phyloP scores from a whole-genome alignment of 139 green algal species.

The Zygnema circumcarinatum region DNA sequence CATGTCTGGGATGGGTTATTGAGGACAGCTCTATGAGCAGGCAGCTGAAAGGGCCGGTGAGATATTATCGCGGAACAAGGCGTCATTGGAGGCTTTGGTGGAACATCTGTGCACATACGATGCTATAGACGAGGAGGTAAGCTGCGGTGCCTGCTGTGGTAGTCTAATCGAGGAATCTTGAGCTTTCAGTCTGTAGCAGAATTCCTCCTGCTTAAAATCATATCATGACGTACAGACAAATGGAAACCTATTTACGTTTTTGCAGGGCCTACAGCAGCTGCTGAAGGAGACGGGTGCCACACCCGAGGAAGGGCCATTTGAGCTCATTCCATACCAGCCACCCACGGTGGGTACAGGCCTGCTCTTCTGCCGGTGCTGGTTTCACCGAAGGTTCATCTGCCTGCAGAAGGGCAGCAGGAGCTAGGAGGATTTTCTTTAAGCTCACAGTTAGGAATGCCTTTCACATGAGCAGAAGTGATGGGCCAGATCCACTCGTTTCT shows the following conservation, averaged over 20 bases:
- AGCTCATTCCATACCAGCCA: not conserved
- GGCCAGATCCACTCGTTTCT: too few relatives aligned
- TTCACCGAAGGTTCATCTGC: too few relatives aligned
- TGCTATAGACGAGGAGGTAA: slow-evolving; percentile 11
- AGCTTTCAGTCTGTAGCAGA: not conserved
- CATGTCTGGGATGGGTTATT: too few relatives aligned
- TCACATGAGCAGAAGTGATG: too few relatives aligned
- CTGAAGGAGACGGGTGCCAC: not conserved
- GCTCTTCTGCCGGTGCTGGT: too few relatives aligned
- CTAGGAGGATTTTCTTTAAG: too few relatives aligned
- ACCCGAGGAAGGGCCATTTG: not conserved
- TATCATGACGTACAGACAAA: not conserved
- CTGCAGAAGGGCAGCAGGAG: too few relatives aligned
- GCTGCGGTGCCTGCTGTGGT: not conserved
- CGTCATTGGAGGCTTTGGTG: slow-evolving; percentile 19
- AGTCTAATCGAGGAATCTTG: not conserved
- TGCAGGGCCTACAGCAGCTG: not conserved
- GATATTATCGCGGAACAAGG: slow-evolving; percentile 31
- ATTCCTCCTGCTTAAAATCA: not conserved
- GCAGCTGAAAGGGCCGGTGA: not conserved
- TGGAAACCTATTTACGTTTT: not conserved
- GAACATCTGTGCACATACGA: slow-evolving; percentile 13
- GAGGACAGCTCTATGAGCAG: not conserved
- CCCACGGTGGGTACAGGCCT: not conserved
- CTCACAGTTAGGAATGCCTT: too few relatives aligned